These are phyloP conservation scores for Catharanthus roseus DNA, from an alignment of 257 asterid species.

Conservation along the genomic window DNA sequence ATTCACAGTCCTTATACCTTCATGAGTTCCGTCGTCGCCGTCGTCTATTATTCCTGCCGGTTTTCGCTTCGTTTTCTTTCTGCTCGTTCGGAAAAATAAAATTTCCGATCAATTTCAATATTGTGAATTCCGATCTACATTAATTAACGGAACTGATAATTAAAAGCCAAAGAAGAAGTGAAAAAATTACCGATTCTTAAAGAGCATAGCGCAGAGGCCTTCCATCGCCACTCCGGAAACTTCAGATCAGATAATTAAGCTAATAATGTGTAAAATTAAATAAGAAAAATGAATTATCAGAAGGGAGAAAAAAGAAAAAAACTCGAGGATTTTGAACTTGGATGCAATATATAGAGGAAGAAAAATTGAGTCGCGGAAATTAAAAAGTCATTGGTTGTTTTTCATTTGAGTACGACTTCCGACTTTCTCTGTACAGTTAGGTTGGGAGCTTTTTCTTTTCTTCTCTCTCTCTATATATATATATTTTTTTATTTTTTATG, in stretches of 20 bases:
- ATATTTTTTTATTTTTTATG: too few species aligned
- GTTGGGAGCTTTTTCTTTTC: neutral
- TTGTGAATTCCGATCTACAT: neutral
- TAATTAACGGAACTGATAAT: too few species aligned
- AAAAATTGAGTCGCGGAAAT: neutral
- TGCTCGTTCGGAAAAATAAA: slow-evolving; percentile 22
- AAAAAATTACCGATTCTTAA: neutral
- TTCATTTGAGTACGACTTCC: neutral
- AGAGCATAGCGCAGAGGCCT: slow-evolving; percentile 15
- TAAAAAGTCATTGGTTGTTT: neutral
- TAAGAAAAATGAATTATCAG: neutral
- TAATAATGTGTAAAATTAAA: neutral
- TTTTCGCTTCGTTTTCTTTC: slow-evolving; percentile 20
- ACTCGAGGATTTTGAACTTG: neutral
- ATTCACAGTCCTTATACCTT: slow-evolving; percentile 55
- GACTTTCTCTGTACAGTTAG: slow-evolving; percentile 4
- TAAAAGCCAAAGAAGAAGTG: too few species aligned
- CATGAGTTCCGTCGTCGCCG: slow-evolving; percentile 35
- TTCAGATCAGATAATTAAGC: neutral
- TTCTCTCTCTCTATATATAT: too few species aligned
- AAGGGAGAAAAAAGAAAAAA: neutral
- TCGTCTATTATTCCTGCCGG: slow-evolving; percentile 22
- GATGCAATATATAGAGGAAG: neutral
- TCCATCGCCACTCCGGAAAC: slow-evolving; percentile 11
- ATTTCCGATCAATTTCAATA: neutral